phyloP scores from a whole-genome alignment of 2,329 filamentous ascomycete species.

The Penicillium brevicompactum region DNA sequence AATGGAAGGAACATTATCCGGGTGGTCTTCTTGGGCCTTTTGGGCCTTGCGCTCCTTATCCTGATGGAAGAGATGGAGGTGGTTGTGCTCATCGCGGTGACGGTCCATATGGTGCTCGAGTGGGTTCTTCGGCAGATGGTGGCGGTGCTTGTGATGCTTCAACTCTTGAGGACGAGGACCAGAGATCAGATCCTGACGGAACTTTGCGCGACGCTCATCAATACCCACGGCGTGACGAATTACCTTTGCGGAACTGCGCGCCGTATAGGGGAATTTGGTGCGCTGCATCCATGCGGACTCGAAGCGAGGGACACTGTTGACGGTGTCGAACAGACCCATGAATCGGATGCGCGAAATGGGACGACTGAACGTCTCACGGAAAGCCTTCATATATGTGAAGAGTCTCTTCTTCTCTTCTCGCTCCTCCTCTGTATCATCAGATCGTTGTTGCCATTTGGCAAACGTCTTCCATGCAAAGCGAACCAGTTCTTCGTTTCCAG shows the following conservation, averaged over 20 bases:
- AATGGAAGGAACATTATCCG: constrained; percentile 32
- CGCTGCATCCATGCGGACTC: constrained; percentile 73
- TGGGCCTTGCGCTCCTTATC: constrained; percentile 11
- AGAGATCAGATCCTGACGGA: constrained; percentile 59
- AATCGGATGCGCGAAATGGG: constrained; percentile 74
- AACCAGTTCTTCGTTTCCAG: constrained; percentile 84
- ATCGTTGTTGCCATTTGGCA: constrained; percentile 44
- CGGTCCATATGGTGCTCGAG: constrained; percentile 12
- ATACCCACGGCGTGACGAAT: constrained; percentile 62
- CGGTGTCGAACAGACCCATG: constrained; percentile 78
- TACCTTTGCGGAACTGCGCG: constrained; percentile 55
- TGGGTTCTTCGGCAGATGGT: constrained; percentile 22
- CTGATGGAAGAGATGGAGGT: constrained; percentile 27
- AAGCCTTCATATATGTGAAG: constrained; percentile 75
- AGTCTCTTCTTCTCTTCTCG: constrained; percentile 50
- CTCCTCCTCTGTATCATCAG: constrained; percentile 31
- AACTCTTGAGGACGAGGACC: constrained; percentile 35
- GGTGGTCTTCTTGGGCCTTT: constrained; percentile 8
- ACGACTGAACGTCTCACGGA: constrained; percentile 77
- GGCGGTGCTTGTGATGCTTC: constrained; percentile 20
- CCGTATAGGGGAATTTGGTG: constrained; percentile 68
- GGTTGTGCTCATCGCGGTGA: constrained; percentile 15
- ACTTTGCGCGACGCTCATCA: constrained; percentile 61
- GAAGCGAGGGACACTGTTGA: constrained; percentile 77
- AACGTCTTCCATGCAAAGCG: constrained; percentile 73